Base-by-base conservation (phyloP, 2,329 filamentous ascomycete species). In the Colletotrichum eleusines region DNA sequence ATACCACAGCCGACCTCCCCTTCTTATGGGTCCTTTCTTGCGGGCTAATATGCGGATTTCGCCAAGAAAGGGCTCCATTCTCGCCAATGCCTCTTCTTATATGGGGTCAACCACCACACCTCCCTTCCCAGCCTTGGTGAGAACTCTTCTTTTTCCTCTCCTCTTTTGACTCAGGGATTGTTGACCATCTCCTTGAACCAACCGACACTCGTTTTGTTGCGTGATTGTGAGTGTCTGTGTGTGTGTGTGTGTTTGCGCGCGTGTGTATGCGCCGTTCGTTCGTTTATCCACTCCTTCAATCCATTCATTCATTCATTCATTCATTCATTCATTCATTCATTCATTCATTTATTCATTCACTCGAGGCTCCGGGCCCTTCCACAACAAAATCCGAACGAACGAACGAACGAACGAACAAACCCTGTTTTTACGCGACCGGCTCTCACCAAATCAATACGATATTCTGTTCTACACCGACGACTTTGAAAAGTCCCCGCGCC, bases 141-240 rank as follows among this genome's bases (percentile, higher is more conserved):
- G 53, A 51, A 16, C 50, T 46, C 35, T 26, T 51, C 59, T 50
- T 35, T 28, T 16, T 28, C 12, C 58, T 67, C 63, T 58, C 42
- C 38, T 71, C 48, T 35, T 71, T 55, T 42, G 64, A 54, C 59
- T 64, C 63, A 68, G 58, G 68, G 64, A 68, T 71, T 71, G 68
- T 71, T 71, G 68, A 71, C 53, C 68, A 71, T 71, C 64, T 61
- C 68, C 68, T 68, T 68, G 58, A n/a, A 3, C 58, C 54, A 16
- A 63, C 57, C 68, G 57, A 71, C 68, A 54, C 59, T 71, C 64
- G 48, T 68, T 71, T 68, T 63, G 46, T 50, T 23, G 44, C 51
- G 23, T 33, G 20, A 16, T 38, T 44, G n/a, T n/a, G n/a, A n/a
- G n/a, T n/a, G n/a, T n/a, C n/a, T n/a, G n/a, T n/a, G n/a, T n/a